Evolutionary conservation across 108 stramenopile species (phyloP).

Genomic region (Cyclotella cryptica): DNA sequence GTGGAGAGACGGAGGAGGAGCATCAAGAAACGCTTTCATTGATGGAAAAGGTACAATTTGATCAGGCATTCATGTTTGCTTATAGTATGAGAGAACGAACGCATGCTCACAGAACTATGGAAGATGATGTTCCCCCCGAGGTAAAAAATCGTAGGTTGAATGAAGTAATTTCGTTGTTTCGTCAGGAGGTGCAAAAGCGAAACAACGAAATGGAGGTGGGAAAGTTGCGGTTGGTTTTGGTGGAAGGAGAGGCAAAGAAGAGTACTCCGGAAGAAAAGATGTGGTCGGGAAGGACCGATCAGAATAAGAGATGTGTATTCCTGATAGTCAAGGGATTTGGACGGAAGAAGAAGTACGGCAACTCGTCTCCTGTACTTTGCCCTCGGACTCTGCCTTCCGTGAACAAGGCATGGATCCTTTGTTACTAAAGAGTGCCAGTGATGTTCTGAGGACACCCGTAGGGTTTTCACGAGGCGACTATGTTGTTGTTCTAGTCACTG

Average conservation of each 20-base stretch:
- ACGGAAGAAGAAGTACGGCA: constrained; percentile 43
- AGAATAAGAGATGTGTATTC: constrained; percentile 83
- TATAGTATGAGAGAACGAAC: constrained; percentile 96
- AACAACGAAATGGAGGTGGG: constrained; percentile 81
- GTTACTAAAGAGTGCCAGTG: not conserved
- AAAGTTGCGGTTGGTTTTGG: constrained; percentile 74
- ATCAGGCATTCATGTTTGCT: constrained; percentile 98
- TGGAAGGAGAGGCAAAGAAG: constrained; percentile 84
- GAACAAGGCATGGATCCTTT: not conserved
- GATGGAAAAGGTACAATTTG: constrained; percentile 89
- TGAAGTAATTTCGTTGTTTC: constrained; percentile 84
- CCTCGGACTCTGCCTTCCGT: not conserved
- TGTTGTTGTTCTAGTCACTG: constrained; percentile 78
- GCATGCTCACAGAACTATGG: constrained; percentile 86
- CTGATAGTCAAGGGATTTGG: constrained; percentile 33
- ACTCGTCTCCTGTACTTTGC: not conserved
- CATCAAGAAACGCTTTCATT: constrained; percentile 91
- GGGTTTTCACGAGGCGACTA: constrained; percentile 74
- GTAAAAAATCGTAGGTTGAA: constrained; percentile 88
- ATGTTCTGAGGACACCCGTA: constrained; percentile 33
- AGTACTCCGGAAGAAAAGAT: constrained; percentile 41
- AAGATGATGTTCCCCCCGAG: constrained; percentile 94
- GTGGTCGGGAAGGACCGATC: constrained; percentile 84
- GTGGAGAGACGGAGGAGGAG: constrained; percentile 97
- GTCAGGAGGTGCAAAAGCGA: constrained; percentile 68